Base-by-base conservation (phyloP, 1,139 yeast genomes). In the Magnusiomyces starmeri region DNA sequence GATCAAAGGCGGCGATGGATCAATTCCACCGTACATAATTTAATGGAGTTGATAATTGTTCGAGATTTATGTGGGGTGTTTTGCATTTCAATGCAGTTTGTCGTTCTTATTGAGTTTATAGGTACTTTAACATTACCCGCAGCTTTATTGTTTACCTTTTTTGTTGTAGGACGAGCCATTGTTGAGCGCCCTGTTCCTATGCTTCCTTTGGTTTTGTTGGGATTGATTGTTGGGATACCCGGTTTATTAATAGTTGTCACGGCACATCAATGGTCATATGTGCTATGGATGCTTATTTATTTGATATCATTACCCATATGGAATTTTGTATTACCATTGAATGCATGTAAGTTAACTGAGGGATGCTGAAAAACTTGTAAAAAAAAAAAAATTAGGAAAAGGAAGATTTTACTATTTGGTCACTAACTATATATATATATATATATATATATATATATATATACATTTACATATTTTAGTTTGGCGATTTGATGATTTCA, bases 401-500 rank as follows among this genome's bases (percentile, higher is more conserved):
- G n/a, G n/a, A n/a, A n/a, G n/a, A n/a, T n/a, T n/a, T n/a, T n/a
- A n/a, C n/a, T n/a, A n/a, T n/a, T n/a, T n/a, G n/a, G n/a, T n/a
- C n/a, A n/a, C 20, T 27, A n/a, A n/a, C n/a, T n/a, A n/a, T n/a
- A n/a, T n/a, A n/a, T n/a, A n/a, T n/a, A n/a, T n/a, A n/a, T n/a
- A n/a, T n/a, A n/a, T n/a, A n/a, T n/a, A n/a, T n/a, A n/a, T n/a
- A n/a, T n/a, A n/a, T n/a, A n/a, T n/a, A n/a, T n/a, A n/a, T n/a
- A n/a, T n/a, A n/a, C n/a, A n/a, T n/a, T 24, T 35, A 35, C n/a
- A 9, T 9, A 14, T 45, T 16, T 26, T 45, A 46, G 48, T 53
- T 59, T 89, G 97, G 97, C 88, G 87, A 66, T 88, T 89, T 69
- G 97, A 89, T 70, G 96, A 89, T 67, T 89, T 89, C 68, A 81